Evolutionary conservation across 2,329 filamentous ascomycete genomes (phyloP), one percentile per base, ranked within the genome.

Genomic region (Verticillium albo-atrum): DNA sequence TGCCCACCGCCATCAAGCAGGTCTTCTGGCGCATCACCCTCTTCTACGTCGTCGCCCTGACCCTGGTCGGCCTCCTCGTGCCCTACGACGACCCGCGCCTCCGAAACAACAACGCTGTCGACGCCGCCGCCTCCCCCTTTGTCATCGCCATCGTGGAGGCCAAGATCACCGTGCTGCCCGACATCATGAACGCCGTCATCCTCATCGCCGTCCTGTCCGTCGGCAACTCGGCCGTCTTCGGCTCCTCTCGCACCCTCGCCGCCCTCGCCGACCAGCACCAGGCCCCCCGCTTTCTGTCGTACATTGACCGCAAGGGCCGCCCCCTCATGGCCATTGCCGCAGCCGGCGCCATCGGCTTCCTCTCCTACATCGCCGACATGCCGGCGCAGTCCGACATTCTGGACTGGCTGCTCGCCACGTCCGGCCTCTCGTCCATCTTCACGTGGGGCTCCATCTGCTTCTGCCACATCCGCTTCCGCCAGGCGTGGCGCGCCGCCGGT

Each of bases 121-220:
- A 80, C 47, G 85, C 88, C 51, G 85, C 86, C 27, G 89, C 92
- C 1, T 96, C 92, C 3, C 94, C 94, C 2, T 97, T 97, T 72
- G 93, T 97, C 67, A 96, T 97, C 68, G 91, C 93, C 63, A 96
- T 97, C 66, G 80, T 89, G 65, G 89, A 92, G 63, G 92, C 92
- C 1, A 89, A 91, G 9, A 96, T 97, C 67, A 77, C 84, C 50
- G 88, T 89, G 2, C 83, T 97, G 3, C 91, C 92, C 2, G 93
- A 90, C 0, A 83, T 97, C 58, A 96, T 97, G 89, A 97, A 98
- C 74, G 87, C 86, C n/a, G 92, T 97, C 62, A 97, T 97, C 71
- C 86, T 97, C 70, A 86, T 96, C 63, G 89, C 93, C 23, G 92
- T 97, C 25, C 78, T 97, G 25, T 96, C 91, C 1, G 93, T 97